Evolutionary conservation across 179 eudicot genomes (phyloP).

Genomic region (Pouteria campechiana): DNA sequence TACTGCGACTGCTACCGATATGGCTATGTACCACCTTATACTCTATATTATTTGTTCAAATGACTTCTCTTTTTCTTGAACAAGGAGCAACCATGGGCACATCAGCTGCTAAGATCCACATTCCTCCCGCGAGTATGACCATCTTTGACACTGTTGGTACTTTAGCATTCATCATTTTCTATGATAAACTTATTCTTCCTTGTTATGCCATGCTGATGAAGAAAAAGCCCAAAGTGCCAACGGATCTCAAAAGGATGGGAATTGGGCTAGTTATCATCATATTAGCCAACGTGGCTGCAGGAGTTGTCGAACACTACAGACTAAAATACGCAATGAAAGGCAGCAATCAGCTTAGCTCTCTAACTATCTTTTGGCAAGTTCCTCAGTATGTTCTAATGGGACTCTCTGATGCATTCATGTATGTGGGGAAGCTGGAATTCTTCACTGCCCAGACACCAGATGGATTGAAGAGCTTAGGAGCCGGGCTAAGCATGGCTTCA

Average conservation of each 20-base stretch:
- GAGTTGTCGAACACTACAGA: constrained; percentile 59
- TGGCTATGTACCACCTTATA: constrained; percentile 79
- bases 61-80: constrained; percentile 75
- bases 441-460: constrained; percentile 82
- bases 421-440: constrained; percentile 75
- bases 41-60: constrained; percentile 71
- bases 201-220: constrained; percentile 36
- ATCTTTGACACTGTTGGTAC: constrained; percentile 69
- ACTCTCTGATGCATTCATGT: constrained; percentile 75
- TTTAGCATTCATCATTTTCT: constrained; percentile 45
- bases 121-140: constrained; percentile 90
- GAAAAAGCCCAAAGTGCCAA: constrained; percentile 29
- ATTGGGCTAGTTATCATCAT: constrained; percentile 64
- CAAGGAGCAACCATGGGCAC: constrained; percentile 75
- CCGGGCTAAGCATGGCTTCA: constrained; percentile 80
- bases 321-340: constrained; percentile 37
- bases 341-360: constrained; percentile 34
- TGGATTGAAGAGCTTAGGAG: constrained; percentile 73
- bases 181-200: constrained; percentile 49
- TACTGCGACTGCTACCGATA: constrained; percentile 59
- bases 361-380: constrained; percentile 79
- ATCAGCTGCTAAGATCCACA: constrained; percentile 28
- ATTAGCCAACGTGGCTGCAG: constrained; percentile 62
- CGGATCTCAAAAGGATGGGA: constrained; percentile 83
- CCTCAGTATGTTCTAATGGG: constrained; percentile 79